These are phyloP conservation scores for Ettlia oleoabundans DNA, from an alignment of 139 green algal species.

Conservation along the genomic window DNA sequence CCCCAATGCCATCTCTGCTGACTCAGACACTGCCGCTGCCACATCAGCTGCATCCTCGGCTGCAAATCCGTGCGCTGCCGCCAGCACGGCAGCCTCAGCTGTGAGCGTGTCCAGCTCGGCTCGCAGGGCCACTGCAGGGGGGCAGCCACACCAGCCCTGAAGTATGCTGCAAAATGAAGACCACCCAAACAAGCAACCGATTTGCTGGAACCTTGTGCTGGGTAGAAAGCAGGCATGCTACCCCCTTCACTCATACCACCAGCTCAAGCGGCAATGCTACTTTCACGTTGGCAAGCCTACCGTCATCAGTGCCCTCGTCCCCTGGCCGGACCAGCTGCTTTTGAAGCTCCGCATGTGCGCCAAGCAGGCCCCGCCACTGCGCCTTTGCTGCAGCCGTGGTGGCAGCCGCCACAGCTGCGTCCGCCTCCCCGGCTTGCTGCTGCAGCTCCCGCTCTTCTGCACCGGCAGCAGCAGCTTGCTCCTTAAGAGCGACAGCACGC, in stretches of 20 bases:
- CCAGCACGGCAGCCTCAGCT: constrained; percentile 3
- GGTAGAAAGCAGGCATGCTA: no score
- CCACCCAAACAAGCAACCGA: no score
- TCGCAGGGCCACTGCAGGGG: background rate
- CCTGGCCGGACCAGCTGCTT: background rate
- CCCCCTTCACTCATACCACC: no score
- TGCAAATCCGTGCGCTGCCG: constrained; percentile 2
- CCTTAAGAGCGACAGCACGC: constrained; percentile 3
- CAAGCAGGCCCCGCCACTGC: constrained; percentile 14
- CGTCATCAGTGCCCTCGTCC: background rate
- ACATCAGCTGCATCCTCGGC: constrained; percentile 4
- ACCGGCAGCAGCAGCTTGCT: background rate
- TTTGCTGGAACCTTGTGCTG: no score
- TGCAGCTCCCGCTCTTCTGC: constrained; percentile 11
- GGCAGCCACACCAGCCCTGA: background rate
- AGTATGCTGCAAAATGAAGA: background rate
- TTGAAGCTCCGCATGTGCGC: background rate
- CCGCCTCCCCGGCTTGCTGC: background rate
- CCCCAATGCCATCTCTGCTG: constrained; percentile 1
- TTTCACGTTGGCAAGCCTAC: background rate
- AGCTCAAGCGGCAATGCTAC: background rate
- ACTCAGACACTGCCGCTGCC: constrained; percentile 12
- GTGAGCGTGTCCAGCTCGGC: constrained; percentile 13
- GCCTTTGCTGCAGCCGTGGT: background rate
- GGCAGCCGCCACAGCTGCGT: background rate